These are phyloP conservation scores for Eucalyptus regnans DNA, from an alignment of 345 rosid genomes.

Conservation along the genomic window DNA sequence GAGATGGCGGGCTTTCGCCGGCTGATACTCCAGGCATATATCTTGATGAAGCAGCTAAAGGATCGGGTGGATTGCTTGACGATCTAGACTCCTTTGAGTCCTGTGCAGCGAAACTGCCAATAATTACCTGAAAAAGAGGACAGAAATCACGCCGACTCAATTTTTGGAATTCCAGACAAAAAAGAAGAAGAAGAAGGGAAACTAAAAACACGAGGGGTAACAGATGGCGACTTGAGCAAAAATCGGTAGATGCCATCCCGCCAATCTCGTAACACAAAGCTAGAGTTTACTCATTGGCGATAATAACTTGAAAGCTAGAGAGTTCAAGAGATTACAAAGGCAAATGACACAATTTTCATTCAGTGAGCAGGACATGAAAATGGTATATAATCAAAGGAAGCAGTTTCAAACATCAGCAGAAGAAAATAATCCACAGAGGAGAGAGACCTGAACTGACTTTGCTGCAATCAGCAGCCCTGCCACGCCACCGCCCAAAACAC, in stretches of 20 bases:
- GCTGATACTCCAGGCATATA: conserved; percentile 1
- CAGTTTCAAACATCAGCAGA: neutral
- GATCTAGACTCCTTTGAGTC: conserved; percentile 18
- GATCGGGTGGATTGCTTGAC: conserved; percentile 8
- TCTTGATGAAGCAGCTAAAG: conserved; percentile 4
- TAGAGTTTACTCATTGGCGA: neutral
- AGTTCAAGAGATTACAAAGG: neutral
- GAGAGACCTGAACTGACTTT: neutral
- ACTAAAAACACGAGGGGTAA: neutral
- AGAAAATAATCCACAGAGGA: neutral
- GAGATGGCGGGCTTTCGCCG: conserved; percentile 29
- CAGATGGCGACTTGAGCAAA: neutral
- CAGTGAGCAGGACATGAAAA: neutral
- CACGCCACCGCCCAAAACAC: conserved; percentile 26
- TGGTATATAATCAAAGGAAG: neutral
- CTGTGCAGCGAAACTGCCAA: conserved; percentile 30
- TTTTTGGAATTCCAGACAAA: neutral
- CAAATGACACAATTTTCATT: neutral
- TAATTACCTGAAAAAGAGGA: conserved; percentile 23
- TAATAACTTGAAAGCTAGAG: neutral
- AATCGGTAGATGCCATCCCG: neutral
- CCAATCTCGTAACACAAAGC: neutral
- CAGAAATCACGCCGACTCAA: neutral
- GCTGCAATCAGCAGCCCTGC: conserved; percentile 19
- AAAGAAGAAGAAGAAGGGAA: neutral